Evolutionary conservation across 495 filamentous ascomycete genomes (phyloP).

Genomic region (Geoglossum glabrum): DNA sequence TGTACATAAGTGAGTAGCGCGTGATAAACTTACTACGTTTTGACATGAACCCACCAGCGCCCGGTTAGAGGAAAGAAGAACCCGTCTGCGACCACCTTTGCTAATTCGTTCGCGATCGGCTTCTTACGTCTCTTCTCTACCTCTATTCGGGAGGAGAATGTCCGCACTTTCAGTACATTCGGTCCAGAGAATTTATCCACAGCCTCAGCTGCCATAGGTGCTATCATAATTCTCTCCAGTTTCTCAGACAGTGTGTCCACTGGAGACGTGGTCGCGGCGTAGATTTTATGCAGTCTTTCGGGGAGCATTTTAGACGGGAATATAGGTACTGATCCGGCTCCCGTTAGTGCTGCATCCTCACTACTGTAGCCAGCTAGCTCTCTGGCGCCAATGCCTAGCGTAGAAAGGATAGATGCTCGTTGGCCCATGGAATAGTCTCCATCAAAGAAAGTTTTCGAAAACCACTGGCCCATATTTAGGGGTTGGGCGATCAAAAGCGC

Average conservation of each 20-base stretch:
- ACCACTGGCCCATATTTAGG: conserved; percentile 58
- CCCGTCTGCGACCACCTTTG: conserved; percentile 46
- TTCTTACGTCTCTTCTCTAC: conserved; percentile 45
- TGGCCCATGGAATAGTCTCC: conserved; percentile 81
- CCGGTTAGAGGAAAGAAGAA: conserved; percentile 66
- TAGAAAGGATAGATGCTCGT: conserved; percentile 57
- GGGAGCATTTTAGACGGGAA: conserved; percentile 64
- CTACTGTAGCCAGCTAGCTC: conserved; percentile 67
- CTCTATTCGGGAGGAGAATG: conserved; percentile 51
- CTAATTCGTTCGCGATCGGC: conserved; percentile 51
- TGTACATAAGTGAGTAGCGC: too few species aligned
- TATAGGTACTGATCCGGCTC: conserved; percentile 20
- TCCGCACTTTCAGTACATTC: conserved; percentile 64
- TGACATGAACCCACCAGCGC: conserved; percentile 27
- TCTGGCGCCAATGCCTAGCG: conserved; percentile 64
- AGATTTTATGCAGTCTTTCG: conserved; percentile 31
- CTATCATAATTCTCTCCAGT: conserved; percentile 48
- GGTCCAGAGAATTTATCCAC: conserved; percentile 54
- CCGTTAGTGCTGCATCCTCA: conserved; percentile 30
- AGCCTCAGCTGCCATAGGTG: conserved; percentile 57
- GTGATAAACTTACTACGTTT: conserved; percentile 17
- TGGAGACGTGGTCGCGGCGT: conserved; percentile 29
- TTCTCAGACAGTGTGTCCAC: conserved; percentile 37
- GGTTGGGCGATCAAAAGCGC: conserved; percentile 62
- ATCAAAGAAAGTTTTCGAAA: conserved; percentile 67